Conservation (phyloP, 331 rosid genomes). For the Saraca asoca region DNA sequence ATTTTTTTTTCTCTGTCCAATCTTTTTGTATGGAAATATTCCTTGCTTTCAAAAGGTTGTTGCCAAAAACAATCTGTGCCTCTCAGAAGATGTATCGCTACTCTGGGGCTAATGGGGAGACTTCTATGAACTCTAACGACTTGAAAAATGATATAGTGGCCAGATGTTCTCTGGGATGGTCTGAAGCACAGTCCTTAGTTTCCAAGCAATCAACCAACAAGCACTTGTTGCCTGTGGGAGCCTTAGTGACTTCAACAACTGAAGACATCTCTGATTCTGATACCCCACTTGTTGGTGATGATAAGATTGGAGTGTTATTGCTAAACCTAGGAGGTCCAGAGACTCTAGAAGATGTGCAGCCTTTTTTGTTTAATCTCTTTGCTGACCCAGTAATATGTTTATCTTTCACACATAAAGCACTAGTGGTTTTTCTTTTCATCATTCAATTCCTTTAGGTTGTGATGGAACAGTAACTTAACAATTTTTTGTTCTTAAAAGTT, state of each 20-base stretch:
- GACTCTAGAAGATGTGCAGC: slow-evolving; percentile 96
- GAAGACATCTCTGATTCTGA: slow-evolving; percentile 41
- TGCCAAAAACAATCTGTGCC: slow-evolving; percentile 53
- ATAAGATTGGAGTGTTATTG: slow-evolving; percentile 80
- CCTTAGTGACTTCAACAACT: slow-evolving; percentile 58
- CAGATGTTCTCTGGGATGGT: slow-evolving; percentile 50
- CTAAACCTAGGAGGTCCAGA: slow-evolving; percentile 98
- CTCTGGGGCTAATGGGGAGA: slow-evolving; percentile 50
- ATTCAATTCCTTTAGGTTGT: slow-evolving; percentile 8
- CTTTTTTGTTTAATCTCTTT: slow-evolving; percentile 90
- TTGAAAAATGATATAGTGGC: slow-evolving; percentile 41
- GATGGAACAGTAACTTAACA: slow-evolving; percentile 1
- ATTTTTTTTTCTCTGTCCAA: slow-evolving; percentile 5
- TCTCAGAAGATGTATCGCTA: slow-evolving; percentile 54
- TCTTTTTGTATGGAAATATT: not conserved
- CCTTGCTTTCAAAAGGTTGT: slow-evolving; percentile 41
- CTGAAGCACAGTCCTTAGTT: slow-evolving; percentile 52
- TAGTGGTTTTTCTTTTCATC: not conserved
- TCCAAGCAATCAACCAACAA: slow-evolving; percentile 54
- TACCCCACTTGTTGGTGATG: slow-evolving; percentile 57
- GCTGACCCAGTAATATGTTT: slow-evolving; percentile 80
- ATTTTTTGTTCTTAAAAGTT: not conserved
- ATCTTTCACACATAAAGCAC: slow-evolving; percentile 20
- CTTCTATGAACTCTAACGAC: slow-evolving; percentile 39
- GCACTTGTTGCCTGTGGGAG: slow-evolving; percentile 61